These are phyloP conservation scores for Trichoderma pleuroti DNA, from an alignment of 2,329 filamentous ascomycete species.

Conservation along the genomic window DNA sequence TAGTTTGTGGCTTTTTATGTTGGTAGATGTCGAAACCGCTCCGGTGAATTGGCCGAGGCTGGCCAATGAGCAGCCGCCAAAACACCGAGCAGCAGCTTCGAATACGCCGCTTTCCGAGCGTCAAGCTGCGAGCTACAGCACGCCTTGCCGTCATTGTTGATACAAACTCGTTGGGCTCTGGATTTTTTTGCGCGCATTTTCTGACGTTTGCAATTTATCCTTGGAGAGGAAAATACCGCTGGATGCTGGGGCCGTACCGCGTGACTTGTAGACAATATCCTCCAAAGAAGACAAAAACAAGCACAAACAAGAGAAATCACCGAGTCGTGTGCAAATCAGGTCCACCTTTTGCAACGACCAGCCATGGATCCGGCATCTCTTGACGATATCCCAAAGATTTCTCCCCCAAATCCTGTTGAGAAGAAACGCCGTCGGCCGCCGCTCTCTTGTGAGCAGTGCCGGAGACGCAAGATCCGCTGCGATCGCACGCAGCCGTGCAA, in stretches of 20 bases:
- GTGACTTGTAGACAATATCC: background rate
- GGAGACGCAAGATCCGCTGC: constrained; percentile 59
- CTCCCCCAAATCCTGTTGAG: constrained; percentile 10
- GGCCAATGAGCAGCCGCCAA: constrained; percentile 6
- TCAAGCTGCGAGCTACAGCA: background rate
- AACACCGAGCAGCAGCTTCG: background rate
- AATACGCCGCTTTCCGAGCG: constrained; percentile 7
- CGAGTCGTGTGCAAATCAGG: background rate
- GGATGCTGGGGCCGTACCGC: background rate
- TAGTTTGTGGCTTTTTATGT: background rate
- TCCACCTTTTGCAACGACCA: background rate
- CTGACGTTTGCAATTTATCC: background rate
- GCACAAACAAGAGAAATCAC: background rate
- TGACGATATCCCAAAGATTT: background rate
- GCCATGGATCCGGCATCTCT: background rate
- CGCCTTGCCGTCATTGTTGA: background rate
- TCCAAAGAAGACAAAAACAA: background rate
- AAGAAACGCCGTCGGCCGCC: constrained; percentile 41
- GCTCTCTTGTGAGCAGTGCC: constrained; percentile 55
- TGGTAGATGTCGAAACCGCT: background rate
- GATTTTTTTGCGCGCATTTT: background rate
- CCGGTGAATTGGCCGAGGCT: constrained; percentile 1
- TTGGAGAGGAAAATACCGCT: background rate
- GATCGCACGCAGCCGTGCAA: constrained; percentile 57
- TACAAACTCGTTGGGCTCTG: background rate